Evolutionary conservation across 2,329 filamentous ascomycete genomes (phyloP), one percentile per base, ranked within the genome.

Genomic region (Cercospora berteroae): DNA sequence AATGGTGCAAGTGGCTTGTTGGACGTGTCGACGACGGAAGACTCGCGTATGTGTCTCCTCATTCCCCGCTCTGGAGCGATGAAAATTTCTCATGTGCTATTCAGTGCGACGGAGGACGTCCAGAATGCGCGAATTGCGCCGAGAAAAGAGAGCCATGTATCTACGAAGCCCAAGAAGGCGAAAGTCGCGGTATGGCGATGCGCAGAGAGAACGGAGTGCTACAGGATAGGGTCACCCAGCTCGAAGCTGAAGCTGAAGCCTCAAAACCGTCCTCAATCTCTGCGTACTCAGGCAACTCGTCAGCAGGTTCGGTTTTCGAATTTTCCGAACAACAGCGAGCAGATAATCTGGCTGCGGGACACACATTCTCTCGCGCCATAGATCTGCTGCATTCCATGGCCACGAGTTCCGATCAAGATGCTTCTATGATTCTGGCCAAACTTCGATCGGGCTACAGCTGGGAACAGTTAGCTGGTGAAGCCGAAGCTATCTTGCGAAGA

Each of bases 341-440:
- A n/a, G 25, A 20, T 13, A 23, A 36, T 18, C 4, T 58, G n/a
- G n/a, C 55, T 5, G 6, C 16, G 7, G 36, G 59, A 3, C 59
- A 61, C 42, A 44, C 59, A 5, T 20, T 50, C 36, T 20, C 50
- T 9, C 61, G 48, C 7, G 27, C 48, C 31, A 52, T 16, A 6
- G 50, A 27, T 13, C 27, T 63, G 6, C 31, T 63, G 12, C 48
- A 57, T 27, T 31, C 33, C 33, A 63, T 63, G 61, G 31, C 61
- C 20, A 57, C 31, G 5, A 42, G 13, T 36, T 36, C 44, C 16
- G 61, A 63, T 9, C 61, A 63, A 29, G 48, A 56, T 25, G 61
- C 61, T 12, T 63, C 61, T 8, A 63, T 63, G 61, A 12, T 57
- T 5, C 61, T 63, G 9, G 61, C 61, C 3, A 63, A 63, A 18